These are phyloP conservation scores for Ambrosiella xylebori DNA, from an alignment of 2,329 filamentous ascomycete genomes.

Conservation along the genomic window DNA sequence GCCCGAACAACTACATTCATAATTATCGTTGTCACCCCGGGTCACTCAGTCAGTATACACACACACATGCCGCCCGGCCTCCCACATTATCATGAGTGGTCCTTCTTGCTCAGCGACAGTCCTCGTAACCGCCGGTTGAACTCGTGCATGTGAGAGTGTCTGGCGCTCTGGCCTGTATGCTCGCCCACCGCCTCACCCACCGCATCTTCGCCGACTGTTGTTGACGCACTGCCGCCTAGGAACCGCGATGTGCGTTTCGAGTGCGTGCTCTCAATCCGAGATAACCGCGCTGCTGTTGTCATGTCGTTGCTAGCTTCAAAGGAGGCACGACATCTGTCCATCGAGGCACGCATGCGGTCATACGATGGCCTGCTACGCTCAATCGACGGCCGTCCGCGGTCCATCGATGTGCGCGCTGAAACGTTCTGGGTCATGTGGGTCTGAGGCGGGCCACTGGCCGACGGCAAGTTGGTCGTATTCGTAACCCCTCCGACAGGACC, in stretches of 20 bases:
- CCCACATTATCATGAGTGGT: constrained; percentile 14
- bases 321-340: constrained; percentile 68
- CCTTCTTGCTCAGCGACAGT: constrained; percentile 27
- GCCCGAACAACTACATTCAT: too few relatives aligned
- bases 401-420: constrained; percentile 11
- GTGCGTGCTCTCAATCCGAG: constrained; percentile 61
- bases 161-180: not conserved
- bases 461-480: not conserved
- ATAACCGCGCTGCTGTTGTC: constrained; percentile 72
- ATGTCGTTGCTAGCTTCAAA: constrained; percentile 84
- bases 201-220: not conserved
- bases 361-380: constrained; percentile 68
- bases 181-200: not conserved
- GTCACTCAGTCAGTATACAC: too few relatives aligned
- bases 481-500: too few relatives aligned
- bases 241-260: constrained; percentile 19
- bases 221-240: constrained; percentile 11
- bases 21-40: too few relatives aligned
- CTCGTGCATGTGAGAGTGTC: constrained; percentile 1
- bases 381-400: constrained; percentile 32
- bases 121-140: constrained; percentile 26
- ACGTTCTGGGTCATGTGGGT: constrained; percentile 16
- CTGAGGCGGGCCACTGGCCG: constrained; percentile 14
- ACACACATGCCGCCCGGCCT: too few relatives aligned
- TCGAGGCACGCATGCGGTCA: constrained; percentile 69